These are phyloP conservation scores for Phallus indusiatus DNA, from an alignment of 768 basidiomycete genomes.

Conservation along the genomic window DNA sequence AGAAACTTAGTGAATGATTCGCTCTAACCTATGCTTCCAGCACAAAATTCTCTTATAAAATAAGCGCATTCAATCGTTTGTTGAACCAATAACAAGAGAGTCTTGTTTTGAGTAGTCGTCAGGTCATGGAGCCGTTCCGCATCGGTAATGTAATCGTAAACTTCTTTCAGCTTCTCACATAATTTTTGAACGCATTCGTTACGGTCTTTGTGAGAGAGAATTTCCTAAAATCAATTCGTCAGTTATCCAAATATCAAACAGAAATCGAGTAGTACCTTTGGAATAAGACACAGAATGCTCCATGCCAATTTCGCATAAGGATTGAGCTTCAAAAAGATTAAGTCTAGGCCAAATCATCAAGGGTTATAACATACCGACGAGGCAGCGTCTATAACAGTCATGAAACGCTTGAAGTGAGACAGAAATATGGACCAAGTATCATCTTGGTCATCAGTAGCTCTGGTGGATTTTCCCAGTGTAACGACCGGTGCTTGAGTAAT, in stretches of 20 bases:
- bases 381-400: background rate
- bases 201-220: background rate
- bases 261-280: background rate
- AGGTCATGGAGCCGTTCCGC: background rate
- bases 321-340: too few species aligned
- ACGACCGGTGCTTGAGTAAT: background rate
- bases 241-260: background rate
- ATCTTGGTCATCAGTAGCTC: background rate
- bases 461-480: background rate
- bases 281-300: background rate
- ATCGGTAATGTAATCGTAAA: background rate
- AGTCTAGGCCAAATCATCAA: background rate
- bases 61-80: background rate
- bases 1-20: background rate
- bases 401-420: background rate
- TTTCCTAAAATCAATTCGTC: background rate
- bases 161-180: background rate
- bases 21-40: background rate
- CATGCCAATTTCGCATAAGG: background rate
- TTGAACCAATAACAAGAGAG: background rate
- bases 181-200: background rate
- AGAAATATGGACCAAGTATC: background rate
- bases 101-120: background rate
- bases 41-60: background rate
- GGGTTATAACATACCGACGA: background rate